These are phyloP conservation scores for Fraxinus sp. DNA, from an alignment of 305 asterid species.

Conservation along the genomic window DNA sequence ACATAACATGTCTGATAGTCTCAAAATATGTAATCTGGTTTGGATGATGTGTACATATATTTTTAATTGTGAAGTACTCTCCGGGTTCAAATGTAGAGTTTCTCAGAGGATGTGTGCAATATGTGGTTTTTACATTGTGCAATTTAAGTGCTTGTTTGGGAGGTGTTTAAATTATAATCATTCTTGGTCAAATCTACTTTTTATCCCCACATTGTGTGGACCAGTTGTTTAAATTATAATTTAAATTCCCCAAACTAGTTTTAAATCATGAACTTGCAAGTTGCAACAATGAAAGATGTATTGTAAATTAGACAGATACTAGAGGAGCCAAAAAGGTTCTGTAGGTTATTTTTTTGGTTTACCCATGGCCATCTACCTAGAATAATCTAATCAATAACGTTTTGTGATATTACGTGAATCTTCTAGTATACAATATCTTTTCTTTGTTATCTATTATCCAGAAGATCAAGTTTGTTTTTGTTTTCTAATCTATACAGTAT, in stretches of 20 bases:
- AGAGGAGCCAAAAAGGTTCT: not conserved
- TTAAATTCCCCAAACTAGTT: not conserved
- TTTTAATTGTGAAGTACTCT: not conserved
- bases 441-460: not conserved
- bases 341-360: not conserved
- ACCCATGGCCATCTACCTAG: not conserved
- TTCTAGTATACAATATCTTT: not conserved
- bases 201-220: not conserved
- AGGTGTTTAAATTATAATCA: not conserved
- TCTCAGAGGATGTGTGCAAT: not conserved
- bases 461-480: not conserved
- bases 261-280: not conserved
- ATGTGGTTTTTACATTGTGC: not conserved
- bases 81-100: not conserved
- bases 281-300: not conserved
- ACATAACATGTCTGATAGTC: not conserved
- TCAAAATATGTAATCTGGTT: not conserved
- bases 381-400: not conserved
- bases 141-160: not conserved
- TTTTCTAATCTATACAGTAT: not conserved
- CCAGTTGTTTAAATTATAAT: not conserved
- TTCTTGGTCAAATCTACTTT: not conserved
- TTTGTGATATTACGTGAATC: not conserved
- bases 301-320: not conserved
- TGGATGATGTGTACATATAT: not conserved